Conservation (phyloP, 306 rosid species). For the Rosa lucieae region DNA sequence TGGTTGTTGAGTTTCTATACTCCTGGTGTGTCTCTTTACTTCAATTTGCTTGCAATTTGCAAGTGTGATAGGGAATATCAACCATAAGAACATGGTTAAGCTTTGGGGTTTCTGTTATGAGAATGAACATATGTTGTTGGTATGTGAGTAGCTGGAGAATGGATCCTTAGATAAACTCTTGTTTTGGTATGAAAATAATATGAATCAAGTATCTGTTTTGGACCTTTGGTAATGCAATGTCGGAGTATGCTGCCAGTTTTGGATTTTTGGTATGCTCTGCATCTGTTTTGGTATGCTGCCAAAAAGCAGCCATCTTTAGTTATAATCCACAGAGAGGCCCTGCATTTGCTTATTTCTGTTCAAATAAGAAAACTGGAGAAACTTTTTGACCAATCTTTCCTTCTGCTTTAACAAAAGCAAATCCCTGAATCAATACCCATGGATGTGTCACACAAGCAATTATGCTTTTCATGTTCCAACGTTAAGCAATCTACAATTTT, state of each 20-base stretch:
- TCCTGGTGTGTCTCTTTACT: constrained; percentile 55
- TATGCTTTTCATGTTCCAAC: background rate
- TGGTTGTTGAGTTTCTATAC: constrained; percentile 98
- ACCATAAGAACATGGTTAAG: no score
- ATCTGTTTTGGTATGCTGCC: background rate
- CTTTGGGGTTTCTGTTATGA: no score
- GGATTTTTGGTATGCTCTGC: no score
- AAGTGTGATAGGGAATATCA: no score
- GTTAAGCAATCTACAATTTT: background rate
- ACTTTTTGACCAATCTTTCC: background rate
- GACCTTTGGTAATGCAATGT: no score
- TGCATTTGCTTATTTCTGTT: background rate
- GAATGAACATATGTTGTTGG: no score
- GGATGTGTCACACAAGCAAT: background rate
- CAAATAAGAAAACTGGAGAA: background rate
- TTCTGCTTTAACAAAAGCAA: background rate
- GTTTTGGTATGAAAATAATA: no score
- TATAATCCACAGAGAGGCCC: background rate
- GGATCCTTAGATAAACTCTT: no score
- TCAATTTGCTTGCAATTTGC: background rate
- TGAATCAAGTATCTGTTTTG: no score
- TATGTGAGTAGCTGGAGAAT: no score
- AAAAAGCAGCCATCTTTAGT: background rate
- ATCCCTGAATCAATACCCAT: background rate
- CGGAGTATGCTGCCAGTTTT: no score